Evolutionary conservation across 2,329 filamentous ascomycete genomes (phyloP).

Genomic region (Gliomastix tumulicola): DNA sequence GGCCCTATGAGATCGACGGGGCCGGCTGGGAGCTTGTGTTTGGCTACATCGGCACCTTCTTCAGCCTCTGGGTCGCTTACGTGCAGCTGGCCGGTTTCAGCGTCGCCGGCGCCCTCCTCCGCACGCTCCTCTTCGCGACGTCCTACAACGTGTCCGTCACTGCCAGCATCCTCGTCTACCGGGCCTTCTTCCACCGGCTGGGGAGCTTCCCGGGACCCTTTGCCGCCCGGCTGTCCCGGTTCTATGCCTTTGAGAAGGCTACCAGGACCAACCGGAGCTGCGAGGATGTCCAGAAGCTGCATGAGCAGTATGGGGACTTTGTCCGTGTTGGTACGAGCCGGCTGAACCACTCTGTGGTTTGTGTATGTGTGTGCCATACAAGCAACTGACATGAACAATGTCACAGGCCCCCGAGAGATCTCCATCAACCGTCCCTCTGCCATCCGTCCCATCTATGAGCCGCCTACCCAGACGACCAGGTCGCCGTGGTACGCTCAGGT

Average conservation of each 20-base stretch:
- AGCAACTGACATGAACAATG: too few relatives aligned
- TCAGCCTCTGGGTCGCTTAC: background rate
- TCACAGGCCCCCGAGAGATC: conserved; percentile 19
- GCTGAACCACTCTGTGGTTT: background rate
- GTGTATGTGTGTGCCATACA: background rate
- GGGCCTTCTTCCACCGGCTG: conserved; percentile 11
- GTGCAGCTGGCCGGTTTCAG: background rate
- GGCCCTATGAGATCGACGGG: conserved; percentile 2
- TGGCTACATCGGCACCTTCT: background rate
- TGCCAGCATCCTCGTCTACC: conserved; percentile 9
- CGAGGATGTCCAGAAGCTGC: conserved; percentile 15
- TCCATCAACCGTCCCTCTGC: conserved; percentile 19
- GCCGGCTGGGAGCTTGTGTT: conserved; percentile 2
- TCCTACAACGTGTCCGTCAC: conserved; percentile 1
- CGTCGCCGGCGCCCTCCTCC: background rate
- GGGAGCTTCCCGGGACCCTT: conserved; percentile 10
- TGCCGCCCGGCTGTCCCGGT: conserved; percentile 9
- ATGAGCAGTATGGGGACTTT: conserved; percentile 19
- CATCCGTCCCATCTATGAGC: conserved; percentile 15
- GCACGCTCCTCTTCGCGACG: background rate
- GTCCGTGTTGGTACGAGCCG: conserved; percentile 14
- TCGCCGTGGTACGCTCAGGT: conserved; percentile 1
- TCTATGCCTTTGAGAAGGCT: conserved; percentile 12
- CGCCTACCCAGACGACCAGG: conserved; percentile 1
- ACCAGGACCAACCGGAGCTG: conserved; percentile 13